A percentile compares a stretch with the other conserved stretches of the same genome.
Conservation (phyloP, 2,329 filamentous ascomycete genomes). For the Massarina eburnea region DNA sequence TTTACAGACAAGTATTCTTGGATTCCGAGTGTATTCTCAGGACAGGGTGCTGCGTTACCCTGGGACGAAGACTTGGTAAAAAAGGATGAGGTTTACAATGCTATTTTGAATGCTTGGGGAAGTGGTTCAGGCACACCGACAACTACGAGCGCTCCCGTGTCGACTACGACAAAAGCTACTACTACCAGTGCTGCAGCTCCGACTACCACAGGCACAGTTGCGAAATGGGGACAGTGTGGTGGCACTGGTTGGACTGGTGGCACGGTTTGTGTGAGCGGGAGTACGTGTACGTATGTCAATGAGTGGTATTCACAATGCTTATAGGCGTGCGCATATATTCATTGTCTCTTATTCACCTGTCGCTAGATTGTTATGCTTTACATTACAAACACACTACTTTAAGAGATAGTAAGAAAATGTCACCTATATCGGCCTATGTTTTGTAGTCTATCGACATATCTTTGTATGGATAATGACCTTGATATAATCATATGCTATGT, state of each 20-base stretch:
- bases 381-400: too few relatives aligned
- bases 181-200: background rate
- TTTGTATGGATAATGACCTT: too few relatives aligned
- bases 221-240: slow-evolving; percentile 46
- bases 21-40: slow-evolving; percentile 47
- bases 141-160: background rate
- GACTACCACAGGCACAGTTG: slow-evolving; percentile 9
- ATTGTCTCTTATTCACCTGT: too few relatives aligned
- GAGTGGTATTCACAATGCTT: slow-evolving; percentile 39
- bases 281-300: slow-evolving; percentile 45
- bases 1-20: slow-evolving; percentile 51
- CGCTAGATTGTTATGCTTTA: too few relatives aligned
- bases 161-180: background rate
- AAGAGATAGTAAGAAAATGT: too few relatives aligned
- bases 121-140: slow-evolving; percentile 2
- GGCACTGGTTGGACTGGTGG: slow-evolving; percentile 47
- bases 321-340: too few relatives aligned
- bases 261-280: slow-evolving; percentile 44
- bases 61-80: slow-evolving; percentile 51
- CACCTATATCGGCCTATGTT: too few relatives aligned
- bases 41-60: slow-evolving; percentile 46
- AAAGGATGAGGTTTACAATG: slow-evolving; percentile 39
- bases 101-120: slow-evolving; percentile 22
- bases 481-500: too few relatives aligned
- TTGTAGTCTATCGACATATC: too few relatives aligned